phyloP scores from a whole-genome alignment of 2,329 filamentous ascomycete genomes.

The Colletotrichum gloeosporioides region DNA sequence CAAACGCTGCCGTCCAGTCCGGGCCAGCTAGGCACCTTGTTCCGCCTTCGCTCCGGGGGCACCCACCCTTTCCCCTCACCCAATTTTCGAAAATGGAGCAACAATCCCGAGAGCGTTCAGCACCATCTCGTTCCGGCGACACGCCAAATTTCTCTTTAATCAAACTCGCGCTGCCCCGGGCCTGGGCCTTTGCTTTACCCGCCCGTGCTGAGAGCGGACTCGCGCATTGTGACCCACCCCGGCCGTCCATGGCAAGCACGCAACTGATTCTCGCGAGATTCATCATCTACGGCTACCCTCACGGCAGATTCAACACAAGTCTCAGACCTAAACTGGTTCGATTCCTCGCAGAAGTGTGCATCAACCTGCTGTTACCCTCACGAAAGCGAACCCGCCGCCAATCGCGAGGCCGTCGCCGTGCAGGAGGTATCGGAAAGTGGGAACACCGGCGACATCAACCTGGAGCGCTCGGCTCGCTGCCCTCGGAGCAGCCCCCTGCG shows the following conservation, averaged over 20 bases:
- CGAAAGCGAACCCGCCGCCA: background rate
- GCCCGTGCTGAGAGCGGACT: constrained; percentile 16
- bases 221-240: constrained; percentile 7
- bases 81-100: constrained; percentile 4
- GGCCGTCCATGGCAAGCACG: constrained; percentile 2
- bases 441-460: background rate
- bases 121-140: constrained; percentile 14
- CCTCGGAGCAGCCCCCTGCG: constrained; percentile 4
- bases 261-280: background rate
- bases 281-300: background rate
- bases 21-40: background rate
- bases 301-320: background rate
- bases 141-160: constrained; percentile 16
- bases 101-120: constrained; percentile 6
- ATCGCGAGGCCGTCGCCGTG: background rate
- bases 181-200: constrained; percentile 1
- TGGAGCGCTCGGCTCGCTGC: constrained; percentile 7
- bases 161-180: constrained; percentile 11
- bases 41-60: constrained; percentile 15
- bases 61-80: background rate
- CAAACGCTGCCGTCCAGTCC: constrained; percentile 4
- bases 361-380: background rate
- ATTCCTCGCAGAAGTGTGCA: background rate
- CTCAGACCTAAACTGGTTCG: background rate
- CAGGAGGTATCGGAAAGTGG: background rate